These are phyloP conservation scores for Podosphaera xanthii DNA, from an alignment of 2,329 filamentous ascomycete species.

Conservation along the genomic window DNA sequence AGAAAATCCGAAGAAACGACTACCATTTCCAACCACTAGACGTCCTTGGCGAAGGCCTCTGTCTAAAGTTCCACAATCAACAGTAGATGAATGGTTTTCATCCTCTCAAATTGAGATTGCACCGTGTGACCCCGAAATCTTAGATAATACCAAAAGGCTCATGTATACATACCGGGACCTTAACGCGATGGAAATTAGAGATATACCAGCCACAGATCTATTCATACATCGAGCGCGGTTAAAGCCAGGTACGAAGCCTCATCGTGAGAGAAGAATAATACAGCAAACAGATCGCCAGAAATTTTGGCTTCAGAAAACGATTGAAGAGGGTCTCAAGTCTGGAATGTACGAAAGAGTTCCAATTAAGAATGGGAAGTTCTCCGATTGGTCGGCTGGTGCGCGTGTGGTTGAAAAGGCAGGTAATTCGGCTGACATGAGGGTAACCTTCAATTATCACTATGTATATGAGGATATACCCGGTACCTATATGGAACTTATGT, in stretches of 20 bases:
- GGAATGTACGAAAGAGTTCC: constrained; percentile 1
- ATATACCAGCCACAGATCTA: neutral
- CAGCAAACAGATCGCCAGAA: constrained; percentile 1
- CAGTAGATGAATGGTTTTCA: neutral
- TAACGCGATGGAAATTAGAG: neutral
- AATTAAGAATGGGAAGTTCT: constrained; percentile 1
- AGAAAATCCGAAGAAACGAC: too few relatives aligned
- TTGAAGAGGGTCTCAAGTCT: neutral
- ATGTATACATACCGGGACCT: constrained; percentile 1
- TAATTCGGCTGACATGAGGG: neutral
- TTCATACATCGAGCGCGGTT: neutral
- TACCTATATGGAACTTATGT: neutral
- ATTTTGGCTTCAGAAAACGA: neutral
- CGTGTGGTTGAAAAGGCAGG: neutral
- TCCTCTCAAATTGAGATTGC: neutral
- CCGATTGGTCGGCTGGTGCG: neutral
- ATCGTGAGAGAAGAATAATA: neutral
- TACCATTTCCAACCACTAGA: neutral
- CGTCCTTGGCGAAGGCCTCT: neutral
- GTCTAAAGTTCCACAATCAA: neutral
- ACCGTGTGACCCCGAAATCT: neutral
- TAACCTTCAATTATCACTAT: constrained; percentile 3
- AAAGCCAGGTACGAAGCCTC: neutral
- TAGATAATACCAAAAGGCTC: neutral
- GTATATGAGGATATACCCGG: neutral